phyloP scores from a whole-genome alignment of 2,329 filamentous ascomycete genomes.

The Colletotrichum spaethianum region DNA sequence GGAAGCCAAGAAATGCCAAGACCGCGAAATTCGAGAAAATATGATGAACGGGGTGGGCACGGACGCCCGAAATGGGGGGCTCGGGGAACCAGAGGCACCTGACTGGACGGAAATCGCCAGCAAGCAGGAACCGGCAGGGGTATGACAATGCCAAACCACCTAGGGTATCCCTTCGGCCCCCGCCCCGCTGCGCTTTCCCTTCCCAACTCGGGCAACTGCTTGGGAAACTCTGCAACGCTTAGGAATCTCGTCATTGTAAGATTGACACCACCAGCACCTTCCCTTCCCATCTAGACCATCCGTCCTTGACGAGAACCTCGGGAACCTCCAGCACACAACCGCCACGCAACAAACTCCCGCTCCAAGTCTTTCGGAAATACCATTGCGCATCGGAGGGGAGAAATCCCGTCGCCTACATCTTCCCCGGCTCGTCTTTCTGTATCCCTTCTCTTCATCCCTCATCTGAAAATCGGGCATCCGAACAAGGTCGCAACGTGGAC shows the following conservation, averaged over 20 bases:
- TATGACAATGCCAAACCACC: not conserved
- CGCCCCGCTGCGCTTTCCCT: conserved; percentile 12
- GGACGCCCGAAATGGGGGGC: conserved; percentile 16
- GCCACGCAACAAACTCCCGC: not conserved
- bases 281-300: not conserved
- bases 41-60: conserved; percentile 29
- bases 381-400: no score
- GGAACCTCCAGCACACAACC: no score
- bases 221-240: not conserved
- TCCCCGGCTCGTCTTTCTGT: not conserved
- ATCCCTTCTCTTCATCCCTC: not conserved
- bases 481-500: not conserved
- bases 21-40: conserved; percentile 33
- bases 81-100: not conserved
- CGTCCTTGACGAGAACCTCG: not conserved
- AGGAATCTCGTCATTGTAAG: not conserved
- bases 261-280: not conserved
- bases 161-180: not conserved
- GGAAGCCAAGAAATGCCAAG: conserved; percentile 39
- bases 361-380: not conserved
- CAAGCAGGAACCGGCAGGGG: conserved; percentile 6
- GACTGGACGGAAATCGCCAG: conserved; percentile 11
- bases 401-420: not conserved
- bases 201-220: not conserved
- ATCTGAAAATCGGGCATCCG: not conserved